Conservation (phyloP, 495 filamentous ascomycete genomes). For the Lophium mytilinum region DNA sequence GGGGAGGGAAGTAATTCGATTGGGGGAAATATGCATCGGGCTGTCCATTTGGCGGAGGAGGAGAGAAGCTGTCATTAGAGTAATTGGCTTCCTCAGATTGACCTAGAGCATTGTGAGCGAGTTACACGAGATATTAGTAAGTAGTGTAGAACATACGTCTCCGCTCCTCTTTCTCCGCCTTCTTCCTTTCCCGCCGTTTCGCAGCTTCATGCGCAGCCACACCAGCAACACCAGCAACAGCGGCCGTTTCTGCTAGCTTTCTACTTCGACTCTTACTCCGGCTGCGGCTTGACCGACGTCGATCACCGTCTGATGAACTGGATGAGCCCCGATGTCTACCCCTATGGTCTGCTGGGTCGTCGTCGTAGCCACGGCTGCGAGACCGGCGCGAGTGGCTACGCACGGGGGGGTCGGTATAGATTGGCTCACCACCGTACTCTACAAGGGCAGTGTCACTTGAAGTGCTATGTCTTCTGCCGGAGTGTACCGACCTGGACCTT, state of each 20-base stretch:
- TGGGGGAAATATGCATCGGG: constrained; percentile 29
- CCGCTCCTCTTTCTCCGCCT: constrained; percentile 35
- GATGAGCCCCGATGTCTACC: constrained; percentile 25
- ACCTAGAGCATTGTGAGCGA: constrained; percentile 3
- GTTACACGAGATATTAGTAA: background rate
- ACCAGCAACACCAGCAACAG: constrained; percentile 65
- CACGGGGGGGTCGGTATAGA: constrained; percentile 25
- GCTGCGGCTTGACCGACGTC: constrained; percentile 38
- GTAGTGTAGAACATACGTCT: constrained; percentile 10
- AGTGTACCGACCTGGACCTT: constrained; percentile 41
- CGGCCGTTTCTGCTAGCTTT: constrained; percentile 58
- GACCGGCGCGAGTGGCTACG: constrained; percentile 15
- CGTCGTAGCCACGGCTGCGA: constrained; percentile 13
- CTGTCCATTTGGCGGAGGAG: constrained; percentile 29
- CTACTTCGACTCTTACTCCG: constrained; percentile 31
- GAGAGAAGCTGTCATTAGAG: constrained; percentile 30
- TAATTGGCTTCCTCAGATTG: constrained; percentile 26
- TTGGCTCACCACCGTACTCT: constrained; percentile 64
- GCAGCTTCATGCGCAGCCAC: constrained; percentile 63
- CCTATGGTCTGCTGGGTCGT: constrained; percentile 25
- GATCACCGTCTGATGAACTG: constrained; percentile 35
- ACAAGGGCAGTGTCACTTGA: constrained; percentile 65
- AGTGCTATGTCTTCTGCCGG: constrained; percentile 45
- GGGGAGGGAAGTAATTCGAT: constrained; percentile 38
- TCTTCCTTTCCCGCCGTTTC: constrained; percentile 58